Percentiles rank a stretch among this genome's conserved stretches.
Evolutionary conservation across 2,329 filamentous ascomycete species (phyloP).

Genomic region (Talaromyces sp.): DNA sequence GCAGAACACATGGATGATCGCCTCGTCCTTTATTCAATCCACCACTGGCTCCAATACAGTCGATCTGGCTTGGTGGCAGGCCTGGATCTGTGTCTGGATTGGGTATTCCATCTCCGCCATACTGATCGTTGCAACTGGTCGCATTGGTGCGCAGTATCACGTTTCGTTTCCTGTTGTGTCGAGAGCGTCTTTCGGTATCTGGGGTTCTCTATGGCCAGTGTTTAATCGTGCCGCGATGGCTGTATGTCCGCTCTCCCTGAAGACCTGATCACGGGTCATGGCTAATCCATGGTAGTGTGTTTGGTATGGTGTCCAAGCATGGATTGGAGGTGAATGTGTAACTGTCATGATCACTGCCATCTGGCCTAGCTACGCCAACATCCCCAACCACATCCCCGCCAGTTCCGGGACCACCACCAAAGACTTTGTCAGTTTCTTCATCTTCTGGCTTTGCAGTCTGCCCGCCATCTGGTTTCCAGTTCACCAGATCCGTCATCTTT

Average conservation of each 20-base stretch:
- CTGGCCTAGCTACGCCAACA: conserved; percentile 61
- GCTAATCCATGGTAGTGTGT: conserved; percentile 18
- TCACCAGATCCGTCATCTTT: conserved; percentile 82
- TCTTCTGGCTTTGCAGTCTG: conserved; percentile 78
- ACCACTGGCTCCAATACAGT: conserved; percentile 40
- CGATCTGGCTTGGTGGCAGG: conserved; percentile 80
- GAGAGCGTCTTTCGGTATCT: conserved; percentile 79
- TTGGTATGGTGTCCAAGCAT: conserved; percentile 55
- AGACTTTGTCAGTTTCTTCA: conserved; percentile 75
- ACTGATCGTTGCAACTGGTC: conserved; percentile 75
- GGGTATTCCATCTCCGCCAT: conserved; percentile 73
- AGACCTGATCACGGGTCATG: conserved; percentile 2
- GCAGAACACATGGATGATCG: conserved; percentile 89
- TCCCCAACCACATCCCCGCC: conserved; percentile 64
- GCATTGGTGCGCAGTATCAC: conserved; percentile 83
- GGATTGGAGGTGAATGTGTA: conserved; percentile 78
- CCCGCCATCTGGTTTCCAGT: conserved; percentile 88
- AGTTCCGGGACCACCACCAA: conserved; percentile 69
- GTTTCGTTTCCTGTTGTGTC: conserved; percentile 82
- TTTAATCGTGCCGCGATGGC: conserved; percentile 86
- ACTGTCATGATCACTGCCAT: conserved; percentile 86
- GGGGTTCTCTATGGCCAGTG: conserved; percentile 84
- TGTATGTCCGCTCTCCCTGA: conserved; percentile 70
- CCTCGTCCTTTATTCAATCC: conserved; percentile 72
- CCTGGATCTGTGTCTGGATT: conserved; percentile 82